A percentile compares a stretch with the other conserved stretches of the same genome.
phyloP scores from a whole-genome alignment of 345 rosid species.

The Ceriops tagal region DNA sequence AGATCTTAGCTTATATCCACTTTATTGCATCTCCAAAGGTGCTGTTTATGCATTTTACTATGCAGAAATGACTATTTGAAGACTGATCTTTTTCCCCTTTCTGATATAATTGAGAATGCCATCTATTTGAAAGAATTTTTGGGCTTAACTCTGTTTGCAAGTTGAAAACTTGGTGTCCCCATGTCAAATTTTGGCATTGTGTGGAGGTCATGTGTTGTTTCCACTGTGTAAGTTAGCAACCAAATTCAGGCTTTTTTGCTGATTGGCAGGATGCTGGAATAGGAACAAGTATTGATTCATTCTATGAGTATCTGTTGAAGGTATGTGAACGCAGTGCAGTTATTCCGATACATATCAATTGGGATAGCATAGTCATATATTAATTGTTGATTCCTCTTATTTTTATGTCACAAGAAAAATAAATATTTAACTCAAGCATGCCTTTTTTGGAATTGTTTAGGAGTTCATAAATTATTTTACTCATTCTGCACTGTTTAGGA shows the following conservation, averaged over 20 bases:
- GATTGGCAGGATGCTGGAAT: conserved; percentile 97
- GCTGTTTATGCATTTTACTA: not conserved
- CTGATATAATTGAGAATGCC: no score
- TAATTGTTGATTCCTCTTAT: not conserved
- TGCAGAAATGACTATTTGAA: no score
- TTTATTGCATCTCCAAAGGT: not conserved
- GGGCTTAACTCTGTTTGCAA: no score
- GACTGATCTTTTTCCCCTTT: no score
- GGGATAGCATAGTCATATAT: not conserved
- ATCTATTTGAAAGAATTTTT: no score
- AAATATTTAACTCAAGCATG: not conserved
- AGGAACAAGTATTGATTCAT: conserved; percentile 97
- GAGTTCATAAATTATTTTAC: not conserved
- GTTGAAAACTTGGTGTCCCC: no score
- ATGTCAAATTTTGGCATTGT: no score
- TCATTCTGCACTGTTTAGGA: not conserved
- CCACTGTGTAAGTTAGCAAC: no score
- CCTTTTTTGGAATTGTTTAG: not conserved
- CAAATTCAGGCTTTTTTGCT: conserved; percentile 15
- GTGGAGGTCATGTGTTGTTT: no score
- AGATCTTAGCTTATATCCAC: not conserved
- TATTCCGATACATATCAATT: not conserved
- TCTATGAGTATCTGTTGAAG: conserved; percentile 97
- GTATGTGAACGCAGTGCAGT: conserved; percentile 21
- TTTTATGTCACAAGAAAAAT: not conserved